Conservation (phyloP, 176 grass and related monocot genomes). For the Saccharum officinarum region DNA sequence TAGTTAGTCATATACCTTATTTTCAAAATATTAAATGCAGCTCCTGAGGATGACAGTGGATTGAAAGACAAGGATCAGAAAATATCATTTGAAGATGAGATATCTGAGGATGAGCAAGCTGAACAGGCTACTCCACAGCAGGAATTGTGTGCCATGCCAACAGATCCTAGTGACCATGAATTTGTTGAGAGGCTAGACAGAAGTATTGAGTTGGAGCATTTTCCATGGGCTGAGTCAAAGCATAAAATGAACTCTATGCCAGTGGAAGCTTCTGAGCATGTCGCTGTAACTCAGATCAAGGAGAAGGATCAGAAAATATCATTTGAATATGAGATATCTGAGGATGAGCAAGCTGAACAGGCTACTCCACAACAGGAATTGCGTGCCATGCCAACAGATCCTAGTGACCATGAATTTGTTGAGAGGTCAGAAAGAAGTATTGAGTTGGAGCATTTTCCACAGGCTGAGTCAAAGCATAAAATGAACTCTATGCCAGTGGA, state of each 20-base stretch:
- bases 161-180: slow-evolving; percentile 22
- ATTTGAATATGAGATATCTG: slow-evolving; percentile 51
- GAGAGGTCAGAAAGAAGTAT: slow-evolving; percentile 32
- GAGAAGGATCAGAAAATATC: slow-evolving; percentile 40
- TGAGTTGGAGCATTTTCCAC: slow-evolving; percentile 6
- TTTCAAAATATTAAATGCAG: slow-evolving; percentile 47
- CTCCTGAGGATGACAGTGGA: slow-evolving; percentile 41
- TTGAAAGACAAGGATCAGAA: slow-evolving; percentile 38
- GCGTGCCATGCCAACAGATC: background rate
- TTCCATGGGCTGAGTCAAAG: slow-evolving; percentile 21
- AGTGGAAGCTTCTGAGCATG: slow-evolving; percentile 5
- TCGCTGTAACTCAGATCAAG: background rate
- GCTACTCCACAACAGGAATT: slow-evolving; percentile 20
- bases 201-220: slow-evolving; percentile 9
- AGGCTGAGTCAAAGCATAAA: slow-evolving; percentile 1
- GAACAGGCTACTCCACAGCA: slow-evolving; percentile 14
- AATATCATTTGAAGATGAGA: slow-evolving; percentile 54
- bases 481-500: slow-evolving; percentile 3
- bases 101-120: slow-evolving; percentile 50
- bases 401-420: slow-evolving; percentile 33
- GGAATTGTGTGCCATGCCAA: slow-evolving; percentile 1
- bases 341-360: slow-evolving; percentile 46
- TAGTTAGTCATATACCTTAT: slow-evolving; percentile 30
- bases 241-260: background rate
- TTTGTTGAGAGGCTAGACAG: slow-evolving; percentile 37